phyloP scores from a whole-genome alignment of 164 flowering plant genomes.

The Santalum album region DNA sequence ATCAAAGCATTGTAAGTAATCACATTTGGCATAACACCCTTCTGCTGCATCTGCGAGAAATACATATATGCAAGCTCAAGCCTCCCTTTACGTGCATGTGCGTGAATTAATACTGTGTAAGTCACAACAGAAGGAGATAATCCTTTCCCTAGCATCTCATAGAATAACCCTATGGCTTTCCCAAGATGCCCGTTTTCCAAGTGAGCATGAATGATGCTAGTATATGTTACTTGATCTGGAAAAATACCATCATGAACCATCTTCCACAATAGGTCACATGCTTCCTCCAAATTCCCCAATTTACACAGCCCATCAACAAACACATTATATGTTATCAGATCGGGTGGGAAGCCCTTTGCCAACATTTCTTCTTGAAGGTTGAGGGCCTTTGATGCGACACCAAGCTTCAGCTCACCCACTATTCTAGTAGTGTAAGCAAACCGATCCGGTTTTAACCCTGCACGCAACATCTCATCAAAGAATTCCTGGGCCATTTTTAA shows the following conservation, averaged over 20 bases:
- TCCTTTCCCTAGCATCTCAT: constrained; percentile 41
- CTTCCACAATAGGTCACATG: constrained; percentile 28
- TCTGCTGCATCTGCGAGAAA: constrained; percentile 51
- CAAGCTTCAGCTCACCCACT: constrained; percentile 43
- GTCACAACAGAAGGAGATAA: constrained; percentile 58
- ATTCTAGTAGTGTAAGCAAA: constrained; percentile 39
- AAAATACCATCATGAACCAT: constrained; percentile 39
- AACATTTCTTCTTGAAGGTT: constrained; percentile 57
- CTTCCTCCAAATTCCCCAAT: constrained; percentile 37
- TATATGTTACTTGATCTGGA: constrained; percentile 61
- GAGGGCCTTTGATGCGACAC: constrained; percentile 24
- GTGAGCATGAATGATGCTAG: constrained; percentile 50
- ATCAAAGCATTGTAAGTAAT: constrained; percentile 64
- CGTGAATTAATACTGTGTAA: constrained; percentile 62
- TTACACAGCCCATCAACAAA: constrained; percentile 46
- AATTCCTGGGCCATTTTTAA: constrained; percentile 33
- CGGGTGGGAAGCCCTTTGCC: constrained; percentile 38
- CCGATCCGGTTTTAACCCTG: constrained; percentile 52
- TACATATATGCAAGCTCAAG: constrained; percentile 35
- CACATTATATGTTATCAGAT: constrained; percentile 52
- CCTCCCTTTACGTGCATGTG: constrained; percentile 35
- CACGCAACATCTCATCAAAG: constrained; percentile 47
- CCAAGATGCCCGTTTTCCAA: constrained; percentile 28
- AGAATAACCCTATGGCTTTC: constrained; percentile 38
- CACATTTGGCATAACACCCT: constrained; percentile 50